Conservation (phyloP, 495 filamentous ascomycete genomes). For the Chaetomium fimeti region DNA sequence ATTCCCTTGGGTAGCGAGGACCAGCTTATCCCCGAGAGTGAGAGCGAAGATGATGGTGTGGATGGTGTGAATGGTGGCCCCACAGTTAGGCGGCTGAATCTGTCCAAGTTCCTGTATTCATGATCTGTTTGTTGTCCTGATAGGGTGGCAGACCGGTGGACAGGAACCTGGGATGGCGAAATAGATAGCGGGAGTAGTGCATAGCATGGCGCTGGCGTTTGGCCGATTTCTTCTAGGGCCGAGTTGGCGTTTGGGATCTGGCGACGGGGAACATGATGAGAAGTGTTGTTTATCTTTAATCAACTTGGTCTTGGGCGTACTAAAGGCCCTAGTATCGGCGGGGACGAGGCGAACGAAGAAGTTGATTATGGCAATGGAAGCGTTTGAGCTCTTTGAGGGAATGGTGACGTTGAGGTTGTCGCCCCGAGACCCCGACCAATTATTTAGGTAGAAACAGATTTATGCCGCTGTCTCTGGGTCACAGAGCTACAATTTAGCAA, state of each 20-base stretch:
- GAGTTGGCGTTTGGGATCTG: constrained; percentile 24
- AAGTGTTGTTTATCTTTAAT: constrained; percentile 8
- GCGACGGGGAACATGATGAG: neutral
- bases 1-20: constrained; percentile 69
- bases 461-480: too few species aligned
- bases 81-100: constrained; percentile 42
- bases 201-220: constrained; percentile 18
- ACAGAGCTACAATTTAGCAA: neutral
- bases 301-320: neutral
- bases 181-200: neutral
- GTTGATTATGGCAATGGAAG: neutral
- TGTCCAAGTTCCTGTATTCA: constrained; percentile 57
- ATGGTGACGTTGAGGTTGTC: neutral
- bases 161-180: neutral
- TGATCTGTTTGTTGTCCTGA: constrained; percentile 19
- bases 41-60: constrained; percentile 57
- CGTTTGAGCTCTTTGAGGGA: neutral
- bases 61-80: constrained; percentile 43
- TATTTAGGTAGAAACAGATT: neutral
- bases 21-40: constrained; percentile 66
- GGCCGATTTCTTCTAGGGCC: constrained; percentile 3
- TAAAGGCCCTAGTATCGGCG: neutral
- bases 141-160: neutral
- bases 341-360: neutral
- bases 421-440: neutral